A percentile compares a stretch with the other conserved stretches of the same genome.
Conservation (phyloP, 2,329 filamentous ascomycete species). For the Trichoderma breve region DNA sequence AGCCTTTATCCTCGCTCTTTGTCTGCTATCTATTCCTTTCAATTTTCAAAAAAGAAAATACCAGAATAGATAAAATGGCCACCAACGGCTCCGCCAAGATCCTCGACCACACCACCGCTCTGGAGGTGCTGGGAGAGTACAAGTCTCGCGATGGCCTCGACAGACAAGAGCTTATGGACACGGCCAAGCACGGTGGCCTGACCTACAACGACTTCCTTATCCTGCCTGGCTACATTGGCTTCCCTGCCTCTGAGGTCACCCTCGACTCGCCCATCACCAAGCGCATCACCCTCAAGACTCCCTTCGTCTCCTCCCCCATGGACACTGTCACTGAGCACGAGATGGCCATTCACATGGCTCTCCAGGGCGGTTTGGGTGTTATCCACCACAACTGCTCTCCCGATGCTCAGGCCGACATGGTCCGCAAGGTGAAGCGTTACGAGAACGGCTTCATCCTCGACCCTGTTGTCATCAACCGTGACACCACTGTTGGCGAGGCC, state of each 20-base stretch:
- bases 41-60: not conserved
- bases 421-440: conserved; percentile 97
- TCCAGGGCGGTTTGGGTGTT: conserved; percentile 85
- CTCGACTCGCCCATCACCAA: conserved; percentile 94
- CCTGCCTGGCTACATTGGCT: conserved; percentile 96
- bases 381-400: conserved; percentile 99
- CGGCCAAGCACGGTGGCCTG: conserved; percentile 85
- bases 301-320: conserved; percentile 97
- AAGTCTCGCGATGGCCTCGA: conserved; percentile 79
- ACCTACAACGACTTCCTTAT: conserved; percentile 99
- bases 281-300: conserved; percentile 92
- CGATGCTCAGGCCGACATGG: conserved; percentile 96
- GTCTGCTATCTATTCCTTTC: conserved; percentile 29
- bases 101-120: conserved; percentile 71
- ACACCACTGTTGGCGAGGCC: conserved; percentile 86
- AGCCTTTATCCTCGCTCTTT: conserved; percentile 42
- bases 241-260: conserved; percentile 82
- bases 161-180: conserved; percentile 83
- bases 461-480: conserved; percentile 84
- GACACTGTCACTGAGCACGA: conserved; percentile 99
- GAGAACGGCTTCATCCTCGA: conserved; percentile 99
- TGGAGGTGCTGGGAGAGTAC: conserved; percentile 82
- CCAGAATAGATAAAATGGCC: conserved; percentile 58
- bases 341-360: conserved; percentile 97
- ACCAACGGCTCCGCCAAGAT: conserved; percentile 55